Conservation (phyloP, 345 rosid species). For the Dipteronia dyeriana region DNA sequence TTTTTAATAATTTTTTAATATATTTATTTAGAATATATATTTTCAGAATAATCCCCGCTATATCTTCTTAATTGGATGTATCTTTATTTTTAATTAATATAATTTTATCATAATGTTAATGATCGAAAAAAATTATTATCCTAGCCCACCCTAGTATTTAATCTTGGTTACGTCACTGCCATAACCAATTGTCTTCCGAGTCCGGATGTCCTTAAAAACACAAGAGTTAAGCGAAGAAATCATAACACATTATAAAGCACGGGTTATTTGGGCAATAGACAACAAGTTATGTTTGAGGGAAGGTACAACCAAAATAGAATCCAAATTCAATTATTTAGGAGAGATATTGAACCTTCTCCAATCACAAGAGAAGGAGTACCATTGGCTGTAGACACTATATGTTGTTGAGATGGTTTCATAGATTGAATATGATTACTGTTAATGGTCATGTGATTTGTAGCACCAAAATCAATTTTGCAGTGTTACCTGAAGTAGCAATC, state of each 20-base stretch:
- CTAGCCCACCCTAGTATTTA: no score
- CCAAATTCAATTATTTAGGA: neutral
- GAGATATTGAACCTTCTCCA: no score
- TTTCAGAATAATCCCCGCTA: no score
- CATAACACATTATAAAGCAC: neutral
- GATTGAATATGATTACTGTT: neutral
- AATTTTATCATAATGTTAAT: no score
- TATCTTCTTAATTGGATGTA: no score
- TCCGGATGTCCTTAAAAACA: neutral
- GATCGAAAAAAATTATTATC: no score
- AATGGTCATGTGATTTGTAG: neutral
- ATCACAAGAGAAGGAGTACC: neutral
- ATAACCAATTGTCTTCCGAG: neutral
- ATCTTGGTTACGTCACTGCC: no score
- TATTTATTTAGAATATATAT: no score
- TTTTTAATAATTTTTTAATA: no score
- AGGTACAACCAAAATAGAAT: neutral
- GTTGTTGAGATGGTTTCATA: neutral
- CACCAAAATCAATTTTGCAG: neutral
- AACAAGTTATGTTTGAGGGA: neutral
- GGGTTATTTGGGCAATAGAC: neutral
- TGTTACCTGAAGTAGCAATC: neutral
- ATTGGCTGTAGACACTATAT: neutral
- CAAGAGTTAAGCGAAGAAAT: neutral
- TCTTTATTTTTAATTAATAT: no score